Evolutionary conservation across 2,329 filamentous ascomycete species (phyloP), one percentile per base, ranked within the genome.

Genomic region (Paracamarosporium sp.): DNA sequence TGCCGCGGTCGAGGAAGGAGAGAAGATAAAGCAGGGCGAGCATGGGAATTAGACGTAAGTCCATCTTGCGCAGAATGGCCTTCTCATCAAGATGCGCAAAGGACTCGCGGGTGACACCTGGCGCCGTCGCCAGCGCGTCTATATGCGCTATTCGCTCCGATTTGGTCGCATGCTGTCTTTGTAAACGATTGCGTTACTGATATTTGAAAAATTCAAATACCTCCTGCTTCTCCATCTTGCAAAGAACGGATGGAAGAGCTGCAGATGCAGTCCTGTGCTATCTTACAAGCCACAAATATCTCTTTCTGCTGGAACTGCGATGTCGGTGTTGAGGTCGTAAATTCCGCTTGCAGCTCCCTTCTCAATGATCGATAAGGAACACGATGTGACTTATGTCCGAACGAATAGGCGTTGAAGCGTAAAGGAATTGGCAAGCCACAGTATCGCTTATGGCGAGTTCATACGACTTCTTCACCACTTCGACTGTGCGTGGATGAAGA

Each of bases 11-110:
- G 3, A 75, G 61, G 48, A 74, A 79, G 5, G 69, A 71, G 1
- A 79, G 62, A 1, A 79, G 65, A 48, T 79, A 79, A 1, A 79
- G 67, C 0, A 78, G 43, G 0, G 77, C 73, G 3, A 79, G 67
- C 68, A 76, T 75, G 17, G 77, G 76, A 28, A 79, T 76, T 12
- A 79, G 53, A 3, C 71, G 71, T 28, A 75, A 48, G 51, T 79
- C 77, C 74, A 78, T 78, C 57, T 78, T 78, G n/a, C 75, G 69
- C 36, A 78, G 46, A 15, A 78, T 73, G 43, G 72, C 73, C 60
- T 77, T 78, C 54, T 77, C 75, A 53, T 78, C 73, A 5, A 78
- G 67, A 58, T 77, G 72, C 20, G 71, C 72, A 43, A 78, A 78
- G 9, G 67, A 67, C 13, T 63, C 67, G 13, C 59, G 41, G 1